These are phyloP conservation scores for Pseudonectria buxi DNA, from an alignment of 2,329 filamentous ascomycete species.

Conservation along the genomic window DNA sequence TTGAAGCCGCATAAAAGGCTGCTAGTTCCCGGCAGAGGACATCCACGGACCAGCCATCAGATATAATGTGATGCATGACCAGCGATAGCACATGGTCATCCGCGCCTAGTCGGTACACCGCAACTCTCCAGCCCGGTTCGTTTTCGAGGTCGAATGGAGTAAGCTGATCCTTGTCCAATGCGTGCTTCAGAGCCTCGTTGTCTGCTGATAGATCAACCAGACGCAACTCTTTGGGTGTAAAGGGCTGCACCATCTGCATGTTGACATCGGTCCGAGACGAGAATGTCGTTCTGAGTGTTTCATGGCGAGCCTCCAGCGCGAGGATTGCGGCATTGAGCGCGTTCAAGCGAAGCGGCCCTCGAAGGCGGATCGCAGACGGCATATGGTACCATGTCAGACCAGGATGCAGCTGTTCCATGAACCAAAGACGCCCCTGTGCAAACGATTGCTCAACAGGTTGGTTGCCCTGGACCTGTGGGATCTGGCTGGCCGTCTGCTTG, in stretches of 20 bases:
- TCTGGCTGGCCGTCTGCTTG: no score
- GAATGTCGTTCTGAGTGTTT: constrained; percentile 13
- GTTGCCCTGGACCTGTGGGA: not conserved
- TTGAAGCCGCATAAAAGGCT: constrained; percentile 8
- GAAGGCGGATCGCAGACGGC: constrained; percentile 6
- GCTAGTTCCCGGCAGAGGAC: constrained; percentile 8
- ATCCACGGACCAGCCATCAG: constrained; percentile 18
- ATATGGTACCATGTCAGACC: constrained; percentile 10
- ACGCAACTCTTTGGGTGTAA: not conserved
- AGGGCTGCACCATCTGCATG: constrained; percentile 5
- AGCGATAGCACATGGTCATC: constrained; percentile 9
- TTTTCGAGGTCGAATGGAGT: constrained; percentile 5
- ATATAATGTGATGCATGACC: constrained; percentile 18
- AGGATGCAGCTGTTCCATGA: constrained; percentile 12
- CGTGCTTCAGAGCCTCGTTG: not conserved
- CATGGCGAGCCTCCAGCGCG: constrained; percentile 13
- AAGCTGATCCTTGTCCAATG: constrained; percentile 4
- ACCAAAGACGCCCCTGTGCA: constrained; percentile 14
- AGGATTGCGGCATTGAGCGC: constrained; percentile 4
- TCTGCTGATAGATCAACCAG: constrained; percentile 1
- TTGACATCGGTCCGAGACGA: not conserved
- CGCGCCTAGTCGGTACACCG: constrained; percentile 2
- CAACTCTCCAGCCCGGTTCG: constrained; percentile 12
- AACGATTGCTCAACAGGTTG: constrained; percentile 8
- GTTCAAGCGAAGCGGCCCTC: constrained; percentile 5